Evolutionary conservation across 208 protist species (phyloP).

Genomic region (Strigomonas culicis): DNA sequence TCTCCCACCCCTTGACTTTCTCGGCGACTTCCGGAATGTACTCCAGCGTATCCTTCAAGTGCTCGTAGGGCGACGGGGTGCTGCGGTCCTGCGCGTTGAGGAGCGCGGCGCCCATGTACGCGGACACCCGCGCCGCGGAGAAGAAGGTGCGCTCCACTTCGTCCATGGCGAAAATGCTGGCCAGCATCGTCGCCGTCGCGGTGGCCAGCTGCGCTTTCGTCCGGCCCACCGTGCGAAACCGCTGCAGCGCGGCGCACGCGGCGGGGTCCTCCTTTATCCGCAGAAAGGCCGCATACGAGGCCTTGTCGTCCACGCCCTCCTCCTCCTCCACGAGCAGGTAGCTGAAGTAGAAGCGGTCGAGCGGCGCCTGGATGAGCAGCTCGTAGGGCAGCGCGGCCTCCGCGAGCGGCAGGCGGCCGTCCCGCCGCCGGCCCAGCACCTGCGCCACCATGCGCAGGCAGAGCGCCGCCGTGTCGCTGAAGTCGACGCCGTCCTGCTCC

Average conservation of each 20-base stretch:
- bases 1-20: constrained; percentile 31
- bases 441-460: constrained; percentile 51
- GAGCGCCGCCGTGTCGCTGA: constrained; percentile 65
- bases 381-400: constrained; percentile 35
- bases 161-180: constrained; percentile 29
- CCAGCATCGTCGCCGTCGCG: constrained; percentile 25
- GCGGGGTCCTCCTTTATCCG: constrained; percentile 23
- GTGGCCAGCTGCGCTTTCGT: constrained; percentile 30
- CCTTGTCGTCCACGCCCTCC: constrained; percentile 7
- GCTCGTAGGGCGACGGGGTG: constrained; percentile 48
- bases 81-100: constrained; percentile 80
- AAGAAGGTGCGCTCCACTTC: constrained; percentile 34
- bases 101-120: constrained; percentile 64
- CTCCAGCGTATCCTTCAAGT: constrained; percentile 27
- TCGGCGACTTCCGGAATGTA: constrained; percentile 17
- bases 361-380: constrained; percentile 47
- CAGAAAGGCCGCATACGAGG: constrained; percentile 9
- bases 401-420: constrained; percentile 21
- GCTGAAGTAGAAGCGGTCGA: constrained; percentile 52
- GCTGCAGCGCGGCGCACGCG: constrained; percentile 12
- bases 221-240: constrained; percentile 8
- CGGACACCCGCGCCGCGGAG: constrained; percentile 28
- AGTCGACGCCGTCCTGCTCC: constrained; percentile 62
- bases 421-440: constrained; percentile 27
- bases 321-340: constrained; percentile 42